Conservation (phyloP, 371 early-diverging fungal species). For the Globomyces sp. region DNA sequence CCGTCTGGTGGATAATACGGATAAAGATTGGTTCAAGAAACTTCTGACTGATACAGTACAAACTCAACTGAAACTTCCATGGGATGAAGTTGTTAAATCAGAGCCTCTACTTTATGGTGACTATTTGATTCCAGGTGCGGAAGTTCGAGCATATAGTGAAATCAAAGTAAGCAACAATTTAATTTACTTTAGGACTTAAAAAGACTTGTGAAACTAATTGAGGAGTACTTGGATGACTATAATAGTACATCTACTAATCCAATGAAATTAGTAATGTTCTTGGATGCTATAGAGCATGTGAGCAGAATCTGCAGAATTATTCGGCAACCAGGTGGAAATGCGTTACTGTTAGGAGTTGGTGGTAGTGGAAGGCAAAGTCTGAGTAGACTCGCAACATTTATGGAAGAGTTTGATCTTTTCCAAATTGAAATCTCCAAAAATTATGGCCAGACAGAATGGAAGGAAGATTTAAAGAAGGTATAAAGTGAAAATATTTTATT, state of each 20-base stretch:
- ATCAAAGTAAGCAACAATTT: conserved; percentile 26
- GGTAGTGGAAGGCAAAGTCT: conserved; percentile 59
- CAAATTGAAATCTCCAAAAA: conserved; percentile 62
- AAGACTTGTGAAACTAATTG: conserved; percentile 50
- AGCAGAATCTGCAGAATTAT: conserved; percentile 58
- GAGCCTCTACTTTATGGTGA: conserved; percentile 59
- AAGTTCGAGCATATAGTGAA: conserved; percentile 51
- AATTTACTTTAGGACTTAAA: conserved; percentile 35
- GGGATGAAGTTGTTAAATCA: conserved; percentile 47
- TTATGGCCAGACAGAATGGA: conserved; percentile 61
- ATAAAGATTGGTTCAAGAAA: conserved; percentile 52
- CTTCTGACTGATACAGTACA: conserved; percentile 43
- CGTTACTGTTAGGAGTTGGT: conserved; percentile 59
- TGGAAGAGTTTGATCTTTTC: conserved; percentile 59
- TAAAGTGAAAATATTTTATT: no score
- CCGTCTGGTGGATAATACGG: conserved; percentile 53
- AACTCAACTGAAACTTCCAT: conserved; percentile 38
- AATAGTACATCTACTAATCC: conserved; percentile 53
- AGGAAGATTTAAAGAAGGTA: conserved; percentile 55
- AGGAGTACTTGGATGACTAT: conserved; percentile 62
- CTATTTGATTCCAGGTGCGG: conserved; percentile 56
- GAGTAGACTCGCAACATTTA: conserved; percentile 53
- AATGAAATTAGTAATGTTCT: conserved; percentile 59
- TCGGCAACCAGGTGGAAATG: conserved; percentile 56
- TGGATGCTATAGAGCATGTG: conserved; percentile 61